Conservation (phyloP, 345 rosid genomes). For the Toxicodendron radicans region DNA sequence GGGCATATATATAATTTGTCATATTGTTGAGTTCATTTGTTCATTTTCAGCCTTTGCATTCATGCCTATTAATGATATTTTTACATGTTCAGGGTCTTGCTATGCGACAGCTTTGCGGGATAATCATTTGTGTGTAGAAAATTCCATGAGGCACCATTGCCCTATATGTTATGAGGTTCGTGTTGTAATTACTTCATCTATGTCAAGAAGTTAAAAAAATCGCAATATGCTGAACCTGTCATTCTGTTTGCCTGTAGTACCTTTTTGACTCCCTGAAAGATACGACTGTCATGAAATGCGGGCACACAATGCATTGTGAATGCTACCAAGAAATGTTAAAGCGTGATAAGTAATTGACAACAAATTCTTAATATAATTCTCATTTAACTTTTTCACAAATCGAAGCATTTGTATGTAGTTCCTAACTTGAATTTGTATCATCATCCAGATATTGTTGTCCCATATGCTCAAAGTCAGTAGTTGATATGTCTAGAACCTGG, state of each 20-base stretch:
- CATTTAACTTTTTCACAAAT: not conserved
- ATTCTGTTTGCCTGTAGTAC: constrained; percentile 49
- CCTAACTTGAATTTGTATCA: constrained; percentile 7
- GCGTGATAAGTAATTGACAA: constrained; percentile 64
- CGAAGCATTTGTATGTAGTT: constrained; percentile 1
- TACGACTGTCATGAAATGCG: constrained; percentile 90
- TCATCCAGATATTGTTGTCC: constrained; percentile 78
- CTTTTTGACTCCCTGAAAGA: constrained; percentile 93
- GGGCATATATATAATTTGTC: not conserved
- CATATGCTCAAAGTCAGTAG: constrained; percentile 83
- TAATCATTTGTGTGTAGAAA: constrained; percentile 89
- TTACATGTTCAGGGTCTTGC: constrained; percentile 65
- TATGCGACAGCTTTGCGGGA: constrained; percentile 55
- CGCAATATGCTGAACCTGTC: constrained; percentile 10
- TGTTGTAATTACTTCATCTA: constrained; percentile 3
- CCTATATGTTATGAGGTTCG: constrained; percentile 94
- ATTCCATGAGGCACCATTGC: constrained; percentile 98
- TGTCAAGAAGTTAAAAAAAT: not conserved
- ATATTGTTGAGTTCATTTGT: not conserved
- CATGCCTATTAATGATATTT: not conserved
- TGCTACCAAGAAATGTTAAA: constrained; percentile 84
- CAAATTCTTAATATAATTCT: not conserved
- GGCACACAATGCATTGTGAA: constrained; percentile 94
- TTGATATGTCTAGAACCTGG: constrained; percentile 94
- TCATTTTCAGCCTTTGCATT: not conserved